phyloP scores from a whole-genome alignment of 169 alveolate species.

The Cystoisospora suis region DNA sequence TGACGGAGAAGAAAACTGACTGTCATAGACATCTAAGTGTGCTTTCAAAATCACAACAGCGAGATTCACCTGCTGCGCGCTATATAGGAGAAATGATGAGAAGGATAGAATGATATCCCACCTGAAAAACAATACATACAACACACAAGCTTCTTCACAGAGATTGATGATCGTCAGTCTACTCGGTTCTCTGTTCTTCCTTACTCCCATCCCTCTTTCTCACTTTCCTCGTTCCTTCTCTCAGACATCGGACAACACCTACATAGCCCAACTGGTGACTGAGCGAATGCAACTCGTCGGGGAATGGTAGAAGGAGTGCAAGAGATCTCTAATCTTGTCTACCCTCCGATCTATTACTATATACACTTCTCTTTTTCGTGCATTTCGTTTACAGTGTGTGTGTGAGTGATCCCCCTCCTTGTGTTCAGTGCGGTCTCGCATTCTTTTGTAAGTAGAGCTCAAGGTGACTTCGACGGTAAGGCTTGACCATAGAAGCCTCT shows the following conservation, averaged over 20 bases:
- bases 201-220: not conserved
- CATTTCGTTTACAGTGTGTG: too few relatives aligned
- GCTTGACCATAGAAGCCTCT: too few relatives aligned
- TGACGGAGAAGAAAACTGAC: not conserved
- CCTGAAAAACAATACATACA: not conserved
- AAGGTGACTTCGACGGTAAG: too few relatives aligned
- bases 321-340: too few relatives aligned
- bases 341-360: too few relatives aligned
- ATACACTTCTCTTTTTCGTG: too few relatives aligned
- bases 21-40: not conserved
- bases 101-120: not conserved
- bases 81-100: not conserved
- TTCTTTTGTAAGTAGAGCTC: too few relatives aligned
- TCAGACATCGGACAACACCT: not conserved
- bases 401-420: too few relatives aligned
- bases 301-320: not conserved
- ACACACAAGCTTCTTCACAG: not conserved
- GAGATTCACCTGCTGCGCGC: not conserved
- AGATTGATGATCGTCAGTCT: too few relatives aligned
- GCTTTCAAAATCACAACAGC: not conserved
- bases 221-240: not conserved
- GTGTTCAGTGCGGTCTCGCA: too few relatives aligned
- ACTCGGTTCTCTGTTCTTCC: too few relatives aligned
- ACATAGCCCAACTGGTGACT: not conserved
- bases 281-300: not conserved